A percentile compares a stretch with the other conserved stretches of the same genome.
Evolutionary conservation across 345 rosid genomes (phyloP).

Genomic region (Hibiscus tridactylites): DNA sequence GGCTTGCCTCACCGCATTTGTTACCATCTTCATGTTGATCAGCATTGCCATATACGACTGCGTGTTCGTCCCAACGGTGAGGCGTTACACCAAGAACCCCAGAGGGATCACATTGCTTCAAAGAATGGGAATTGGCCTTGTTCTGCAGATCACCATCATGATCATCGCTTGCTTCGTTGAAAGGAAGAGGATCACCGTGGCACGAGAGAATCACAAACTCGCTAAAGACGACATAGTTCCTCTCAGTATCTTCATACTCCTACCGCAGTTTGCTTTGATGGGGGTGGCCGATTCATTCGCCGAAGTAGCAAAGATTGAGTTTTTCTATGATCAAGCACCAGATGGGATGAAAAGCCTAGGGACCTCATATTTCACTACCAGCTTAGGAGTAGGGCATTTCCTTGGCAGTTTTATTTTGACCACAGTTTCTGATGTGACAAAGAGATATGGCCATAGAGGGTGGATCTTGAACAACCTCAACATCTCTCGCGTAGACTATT

Average conservation of each 20-base stretch:
- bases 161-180: slow-evolving; percentile 39
- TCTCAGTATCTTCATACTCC: slow-evolving; percentile 44
- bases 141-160: slow-evolving; percentile 48
- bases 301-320: slow-evolving; percentile 75
- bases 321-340: slow-evolving; percentile 87
- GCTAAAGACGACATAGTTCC: slow-evolving; percentile 36
- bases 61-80: slow-evolving; percentile 29
- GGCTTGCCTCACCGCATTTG: slow-evolving; percentile 54
- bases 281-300: slow-evolving; percentile 68
- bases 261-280: slow-evolving; percentile 66
- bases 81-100: slow-evolving; percentile 48
- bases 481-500: slow-evolving; percentile 54
- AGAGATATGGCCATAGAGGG: slow-evolving; percentile 35
- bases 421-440: slow-evolving; percentile 37
- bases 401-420: slow-evolving; percentile 57
- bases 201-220: slow-evolving; percentile 22
- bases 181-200: slow-evolving; percentile 51
- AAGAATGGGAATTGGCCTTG: slow-evolving; percentile 63
- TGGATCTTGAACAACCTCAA: slow-evolving; percentile 77
- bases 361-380: slow-evolving; percentile 52
- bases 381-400: slow-evolving; percentile 57
- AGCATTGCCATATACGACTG: slow-evolving; percentile 51
- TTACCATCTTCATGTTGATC: slow-evolving; percentile 58
- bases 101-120: slow-evolving; percentile 71
- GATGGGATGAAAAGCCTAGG: slow-evolving; percentile 78